Conservation (phyloP, 2,329 filamentous ascomycete genomes). For the Diaporthe australafricana region DNA sequence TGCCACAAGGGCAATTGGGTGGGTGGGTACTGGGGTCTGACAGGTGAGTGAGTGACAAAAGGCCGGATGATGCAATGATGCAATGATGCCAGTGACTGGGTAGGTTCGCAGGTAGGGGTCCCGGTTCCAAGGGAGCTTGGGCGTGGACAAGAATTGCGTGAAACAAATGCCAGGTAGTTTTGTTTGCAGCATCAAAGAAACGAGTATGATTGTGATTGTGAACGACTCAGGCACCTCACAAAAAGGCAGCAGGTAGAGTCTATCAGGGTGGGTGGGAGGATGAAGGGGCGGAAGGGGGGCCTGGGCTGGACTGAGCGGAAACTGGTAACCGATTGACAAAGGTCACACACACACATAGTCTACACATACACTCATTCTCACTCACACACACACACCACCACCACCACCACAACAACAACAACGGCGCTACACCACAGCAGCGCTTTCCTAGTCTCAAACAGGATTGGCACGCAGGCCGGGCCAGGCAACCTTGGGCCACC, state of each 20-base stretch:
- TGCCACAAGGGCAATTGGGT: slow-evolving; percentile 21
- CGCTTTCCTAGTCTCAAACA: slow-evolving; percentile 14
- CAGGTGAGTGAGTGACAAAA: slow-evolving; percentile 21
- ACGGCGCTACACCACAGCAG: too few species aligned
- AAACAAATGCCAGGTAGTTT: slow-evolving; percentile 13
- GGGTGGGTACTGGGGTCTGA: not conserved
- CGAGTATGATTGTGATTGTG: not conserved
- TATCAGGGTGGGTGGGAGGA: slow-evolving; percentile 11
- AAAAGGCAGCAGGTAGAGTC: not conserved
- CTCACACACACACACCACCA: not conserved
- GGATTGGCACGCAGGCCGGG: slow-evolving; percentile 4
- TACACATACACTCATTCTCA: not conserved
- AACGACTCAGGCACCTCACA: not conserved
- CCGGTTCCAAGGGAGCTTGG: slow-evolving; percentile 21
- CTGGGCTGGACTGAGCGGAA: not conserved
- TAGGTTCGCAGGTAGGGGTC: not conserved
- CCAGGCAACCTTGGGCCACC: not conserved
- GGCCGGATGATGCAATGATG: slow-evolving; percentile 30
- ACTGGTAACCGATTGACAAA: slow-evolving; percentile 7
- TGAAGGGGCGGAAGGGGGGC: not conserved
- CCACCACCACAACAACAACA: not conserved
- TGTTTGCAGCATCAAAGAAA: slow-evolving; percentile 20
- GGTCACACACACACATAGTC: not conserved
- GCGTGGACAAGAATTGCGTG: not conserved
- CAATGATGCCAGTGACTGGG: slow-evolving; percentile 8